Evolutionary conservation across 176 grass and related monocot species (phyloP).

Genomic region (Echinochloa phyllopogon): DNA sequence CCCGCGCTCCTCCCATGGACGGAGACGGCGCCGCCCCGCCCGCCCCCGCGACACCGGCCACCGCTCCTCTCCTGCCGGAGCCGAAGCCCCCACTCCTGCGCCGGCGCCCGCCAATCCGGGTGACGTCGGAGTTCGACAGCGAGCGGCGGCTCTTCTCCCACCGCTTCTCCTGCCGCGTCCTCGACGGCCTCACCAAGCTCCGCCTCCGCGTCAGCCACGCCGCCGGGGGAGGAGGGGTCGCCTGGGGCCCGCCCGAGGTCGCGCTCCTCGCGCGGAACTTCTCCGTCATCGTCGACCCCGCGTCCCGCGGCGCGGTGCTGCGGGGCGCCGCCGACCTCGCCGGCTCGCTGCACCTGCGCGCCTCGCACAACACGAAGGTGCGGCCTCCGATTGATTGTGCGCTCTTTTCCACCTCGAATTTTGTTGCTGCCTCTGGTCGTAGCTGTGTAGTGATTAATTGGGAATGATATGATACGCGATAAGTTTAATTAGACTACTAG

Average conservation of each 20-base stretch:
- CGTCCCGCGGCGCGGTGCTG: constrained; percentile 42
- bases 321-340: constrained; percentile 37
- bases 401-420: not conserved
- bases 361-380: constrained; percentile 52
- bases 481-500: not conserved
- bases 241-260: constrained; percentile 36
- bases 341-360: constrained; percentile 44
- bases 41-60: not conserved
- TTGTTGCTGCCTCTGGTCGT: not conserved
- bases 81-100: not conserved
- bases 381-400: not conserved
- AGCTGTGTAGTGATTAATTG: not conserved
- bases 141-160: constrained; percentile 52
- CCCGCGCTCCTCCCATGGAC: constrained; percentile 46
- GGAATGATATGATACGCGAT: not conserved
- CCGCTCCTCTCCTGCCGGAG: not conserved
- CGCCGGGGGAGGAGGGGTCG: not conserved
- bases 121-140: constrained; percentile 68
- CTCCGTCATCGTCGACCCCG: constrained; percentile 57
- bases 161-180: constrained; percentile 57
- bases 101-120: constrained; percentile 42
- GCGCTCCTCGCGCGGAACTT: constrained; percentile 49
- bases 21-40: not conserved
- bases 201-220: constrained; percentile 48
- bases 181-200: constrained; percentile 61